A percentile compares a stretch with the other conserved stretches of the same genome.
These are phyloP conservation scores for Polytrichum commune DNA, from an alignment of 225 moss, liverwort and hornwort genomes.

Conservation along the genomic window DNA sequence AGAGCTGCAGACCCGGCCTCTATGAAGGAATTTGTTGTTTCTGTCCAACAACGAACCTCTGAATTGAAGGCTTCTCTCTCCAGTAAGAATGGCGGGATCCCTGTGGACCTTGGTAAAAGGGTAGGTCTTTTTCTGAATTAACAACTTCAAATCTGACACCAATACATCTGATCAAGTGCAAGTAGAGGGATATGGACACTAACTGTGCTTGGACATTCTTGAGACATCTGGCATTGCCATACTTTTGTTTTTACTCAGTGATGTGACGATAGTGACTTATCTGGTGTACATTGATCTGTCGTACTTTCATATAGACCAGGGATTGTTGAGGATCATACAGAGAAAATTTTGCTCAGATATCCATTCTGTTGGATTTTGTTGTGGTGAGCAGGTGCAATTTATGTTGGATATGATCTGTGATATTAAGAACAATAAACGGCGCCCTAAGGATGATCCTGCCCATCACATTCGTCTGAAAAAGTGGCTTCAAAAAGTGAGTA, in stretches of 20 bases:
- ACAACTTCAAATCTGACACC: background rate
- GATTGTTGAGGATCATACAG: background rate
- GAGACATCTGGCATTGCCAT: too few species aligned
- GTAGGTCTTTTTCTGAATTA: slow-evolving; percentile 30
- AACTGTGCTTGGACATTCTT: too few species aligned
- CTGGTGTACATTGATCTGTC: too few species aligned
- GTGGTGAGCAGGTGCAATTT: slow-evolving; percentile 75
- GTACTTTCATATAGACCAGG: too few species aligned
- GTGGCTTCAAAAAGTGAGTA: slow-evolving; percentile 86
- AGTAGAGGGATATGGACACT: too few species aligned
- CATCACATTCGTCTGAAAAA: slow-evolving; percentile 80
- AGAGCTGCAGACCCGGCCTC: slow-evolving; percentile 81
- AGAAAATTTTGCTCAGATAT: background rate
- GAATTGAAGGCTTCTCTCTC: slow-evolving; percentile 67
- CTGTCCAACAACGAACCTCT: slow-evolving; percentile 80
- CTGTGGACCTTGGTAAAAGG: slow-evolving; percentile 80
- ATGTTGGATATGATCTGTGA: slow-evolving; percentile 99
- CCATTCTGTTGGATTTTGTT: background rate
- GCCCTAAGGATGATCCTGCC: slow-evolving; percentile 70
- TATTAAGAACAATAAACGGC: slow-evolving; percentile 95
- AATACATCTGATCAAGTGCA: too few species aligned
- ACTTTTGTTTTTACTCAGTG: too few species aligned
- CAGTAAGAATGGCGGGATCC: slow-evolving; percentile 37
- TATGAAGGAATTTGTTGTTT: slow-evolving; percentile 89
- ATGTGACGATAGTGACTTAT: too few species aligned